phyloP scores from a whole-genome alignment of 257 asterid species.

The Pogostemon cablin region DNA sequence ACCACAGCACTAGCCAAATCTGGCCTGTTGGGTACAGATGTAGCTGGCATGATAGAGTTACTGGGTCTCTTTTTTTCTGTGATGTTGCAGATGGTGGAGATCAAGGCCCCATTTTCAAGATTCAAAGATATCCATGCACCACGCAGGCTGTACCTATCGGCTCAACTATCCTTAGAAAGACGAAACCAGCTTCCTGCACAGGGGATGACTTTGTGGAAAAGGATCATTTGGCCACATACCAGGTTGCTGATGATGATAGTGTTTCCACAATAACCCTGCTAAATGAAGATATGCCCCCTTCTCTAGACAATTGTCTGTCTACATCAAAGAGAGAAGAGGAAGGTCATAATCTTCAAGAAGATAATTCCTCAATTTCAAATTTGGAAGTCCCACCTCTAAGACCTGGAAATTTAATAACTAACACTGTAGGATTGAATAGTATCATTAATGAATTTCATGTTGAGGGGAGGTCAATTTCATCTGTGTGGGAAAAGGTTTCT shows the following conservation, averaged over 20 bases:
- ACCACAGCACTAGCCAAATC: constrained; percentile 63
- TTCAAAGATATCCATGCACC: constrained; percentile 81
- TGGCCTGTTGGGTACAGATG: constrained; percentile 94
- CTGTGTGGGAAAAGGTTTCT: constrained; percentile 80
- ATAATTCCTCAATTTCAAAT: constrained; percentile 45
- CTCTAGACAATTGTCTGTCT: constrained; percentile 49
- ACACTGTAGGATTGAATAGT: constrained; percentile 47
- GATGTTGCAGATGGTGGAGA: constrained; percentile 89
- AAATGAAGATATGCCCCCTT: constrained; percentile 69
- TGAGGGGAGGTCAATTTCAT: constrained; percentile 67
- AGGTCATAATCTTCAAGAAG: constrained; percentile 40
- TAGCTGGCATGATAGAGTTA: constrained; percentile 91
- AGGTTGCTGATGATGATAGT: constrained; percentile 66
- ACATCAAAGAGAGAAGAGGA: constrained; percentile 40
- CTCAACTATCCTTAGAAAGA: constrained; percentile 65
- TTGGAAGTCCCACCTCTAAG: constrained; percentile 37
- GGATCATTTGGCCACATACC: constrained; percentile 44
- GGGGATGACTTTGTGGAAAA: constrained; percentile 41
- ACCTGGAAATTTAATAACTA: constrained; percentile 36
- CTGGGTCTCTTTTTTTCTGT: constrained; percentile 87
- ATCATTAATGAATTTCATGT: constrained; percentile 68
- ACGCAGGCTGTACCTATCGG: constrained; percentile 59
- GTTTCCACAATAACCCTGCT: constrained; percentile 65
- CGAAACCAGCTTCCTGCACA: constrained; percentile 37
- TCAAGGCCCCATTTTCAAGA: constrained; percentile 71